A percentile compares a stretch with the other conserved stretches of the same genome.
Evolutionary conservation across 2,329 filamentous ascomycete species (phyloP).

Genomic region (Fusarium acutatum): DNA sequence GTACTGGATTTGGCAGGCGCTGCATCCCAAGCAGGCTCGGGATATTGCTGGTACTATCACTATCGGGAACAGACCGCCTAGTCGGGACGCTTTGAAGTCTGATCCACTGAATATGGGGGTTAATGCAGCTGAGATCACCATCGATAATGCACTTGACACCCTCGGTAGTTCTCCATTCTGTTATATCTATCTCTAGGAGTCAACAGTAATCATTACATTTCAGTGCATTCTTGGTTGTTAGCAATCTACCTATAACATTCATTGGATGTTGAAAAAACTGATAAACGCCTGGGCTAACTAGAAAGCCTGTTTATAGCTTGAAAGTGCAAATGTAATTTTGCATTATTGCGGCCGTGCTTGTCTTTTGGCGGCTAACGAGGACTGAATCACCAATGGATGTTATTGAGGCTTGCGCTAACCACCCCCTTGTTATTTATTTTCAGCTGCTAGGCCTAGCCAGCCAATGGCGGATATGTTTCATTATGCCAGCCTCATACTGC

Average conservation of each 20-base stretch:
- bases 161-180: neutral
- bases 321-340: neutral
- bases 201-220: too few relatives aligned
- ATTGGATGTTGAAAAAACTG: too few relatives aligned
- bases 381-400: too few relatives aligned
- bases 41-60: slow-evolving; percentile 14
- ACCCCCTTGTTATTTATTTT: neutral
- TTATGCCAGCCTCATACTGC: too few relatives aligned
- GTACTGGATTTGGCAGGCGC: slow-evolving; percentile 11
- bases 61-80: neutral
- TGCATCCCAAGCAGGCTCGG: neutral
- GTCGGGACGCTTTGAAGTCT: neutral
- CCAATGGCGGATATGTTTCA: too few relatives aligned
- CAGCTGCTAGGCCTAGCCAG: too few relatives aligned
- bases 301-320: neutral
- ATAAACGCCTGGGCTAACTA: too few relatives aligned
- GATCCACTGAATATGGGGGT: neutral
- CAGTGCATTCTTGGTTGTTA: neutral
- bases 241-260: too few relatives aligned
- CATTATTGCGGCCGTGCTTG: neutral
- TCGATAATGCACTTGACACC: neutral
- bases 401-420: neutral
- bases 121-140: neutral
- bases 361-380: neutral
- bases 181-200: neutral